Conservation (phyloP, 2,329 filamentous ascomycete species). For the Cordyceps tenuipes region DNA sequence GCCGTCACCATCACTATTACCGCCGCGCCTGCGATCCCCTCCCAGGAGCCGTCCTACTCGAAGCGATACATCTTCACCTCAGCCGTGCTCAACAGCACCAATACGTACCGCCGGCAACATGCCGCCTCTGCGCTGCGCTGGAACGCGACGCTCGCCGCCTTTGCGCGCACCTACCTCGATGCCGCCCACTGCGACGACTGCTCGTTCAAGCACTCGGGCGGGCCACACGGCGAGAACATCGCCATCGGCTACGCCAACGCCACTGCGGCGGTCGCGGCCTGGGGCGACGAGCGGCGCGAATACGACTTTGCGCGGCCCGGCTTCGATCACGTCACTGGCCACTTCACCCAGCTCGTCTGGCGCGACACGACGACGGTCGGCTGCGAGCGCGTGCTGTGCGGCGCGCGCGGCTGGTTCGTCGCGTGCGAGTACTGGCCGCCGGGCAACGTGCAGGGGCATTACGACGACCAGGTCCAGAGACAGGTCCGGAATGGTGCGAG, state of each 20-base stretch:
- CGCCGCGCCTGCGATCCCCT: constrained; percentile 24
- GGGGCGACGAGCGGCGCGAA: constrained; percentile 45
- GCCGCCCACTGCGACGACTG: constrained; percentile 26
- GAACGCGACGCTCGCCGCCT: constrained; percentile 55
- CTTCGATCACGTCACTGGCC: constrained; percentile 54
- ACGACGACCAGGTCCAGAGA: constrained; percentile 29
- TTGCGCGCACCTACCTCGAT: constrained; percentile 42
- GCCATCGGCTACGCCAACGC: constrained; percentile 57
- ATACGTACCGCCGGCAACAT: constrained; percentile 56
- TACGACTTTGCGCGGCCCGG: constrained; percentile 53
- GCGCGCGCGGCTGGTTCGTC: constrained; percentile 51
- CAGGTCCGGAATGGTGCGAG: not conserved
- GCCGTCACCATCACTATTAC: constrained; percentile 24
- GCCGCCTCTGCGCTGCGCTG: constrained; percentile 51
- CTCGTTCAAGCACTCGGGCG: constrained; percentile 47
- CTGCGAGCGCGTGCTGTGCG: constrained; percentile 39
- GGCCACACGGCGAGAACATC: constrained; percentile 67
- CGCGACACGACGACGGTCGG: constrained; percentile 52
- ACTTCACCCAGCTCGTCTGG: constrained; percentile 71
- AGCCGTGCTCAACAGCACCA: constrained; percentile 57
- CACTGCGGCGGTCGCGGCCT: constrained; percentile 51
- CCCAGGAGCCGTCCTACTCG: constrained; percentile 26
- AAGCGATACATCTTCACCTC: constrained; percentile 32
- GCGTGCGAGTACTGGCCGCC: constrained; percentile 63
- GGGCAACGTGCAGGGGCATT: constrained; percentile 53